Evolutionary conservation across 306 rosid genomes (phyloP).

Genomic region (Castanopsis chinensis): DNA sequence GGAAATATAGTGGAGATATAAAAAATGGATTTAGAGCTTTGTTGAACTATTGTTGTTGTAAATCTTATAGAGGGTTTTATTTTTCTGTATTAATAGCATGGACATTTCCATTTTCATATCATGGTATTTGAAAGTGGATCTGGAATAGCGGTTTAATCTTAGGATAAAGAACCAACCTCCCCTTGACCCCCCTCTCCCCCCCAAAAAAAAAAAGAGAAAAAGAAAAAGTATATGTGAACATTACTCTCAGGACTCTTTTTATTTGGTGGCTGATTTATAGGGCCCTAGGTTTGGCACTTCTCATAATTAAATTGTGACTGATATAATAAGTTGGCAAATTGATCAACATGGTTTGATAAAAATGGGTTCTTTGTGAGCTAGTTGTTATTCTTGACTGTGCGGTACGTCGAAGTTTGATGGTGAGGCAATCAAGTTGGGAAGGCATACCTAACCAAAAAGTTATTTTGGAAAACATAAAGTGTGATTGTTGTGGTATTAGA

Average conservation of each 20-base stretch:
- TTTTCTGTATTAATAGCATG: not conserved
- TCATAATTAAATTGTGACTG: not conserved
- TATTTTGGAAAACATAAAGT: not conserved
- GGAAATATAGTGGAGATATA: not conserved
- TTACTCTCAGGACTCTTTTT: not conserved
- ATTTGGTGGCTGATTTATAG: not conserved
- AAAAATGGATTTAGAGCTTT: not conserved
- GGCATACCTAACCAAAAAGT: not conserved
- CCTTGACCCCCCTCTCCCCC: no score
- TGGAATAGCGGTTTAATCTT: not conserved
- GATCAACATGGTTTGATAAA: not conserved
- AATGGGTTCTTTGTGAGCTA: not conserved
- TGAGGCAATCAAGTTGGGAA: not conserved
- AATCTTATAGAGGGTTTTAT: not conserved
- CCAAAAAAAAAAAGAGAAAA: no score
- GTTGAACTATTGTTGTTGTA: not conserved
- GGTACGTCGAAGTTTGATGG: not conserved
- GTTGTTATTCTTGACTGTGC: not conserved
- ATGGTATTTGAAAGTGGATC: not conserved
- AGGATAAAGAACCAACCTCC: not conserved
- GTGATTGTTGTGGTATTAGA: not conserved
- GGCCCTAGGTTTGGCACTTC: not conserved
- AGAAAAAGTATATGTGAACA: no score
- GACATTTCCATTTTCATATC: not conserved
- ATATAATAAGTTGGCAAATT: not conserved